Evolutionary conservation across 192 early-diverging fungal genomes (phyloP).

Genomic region (Chytriomyces confervae): DNA sequence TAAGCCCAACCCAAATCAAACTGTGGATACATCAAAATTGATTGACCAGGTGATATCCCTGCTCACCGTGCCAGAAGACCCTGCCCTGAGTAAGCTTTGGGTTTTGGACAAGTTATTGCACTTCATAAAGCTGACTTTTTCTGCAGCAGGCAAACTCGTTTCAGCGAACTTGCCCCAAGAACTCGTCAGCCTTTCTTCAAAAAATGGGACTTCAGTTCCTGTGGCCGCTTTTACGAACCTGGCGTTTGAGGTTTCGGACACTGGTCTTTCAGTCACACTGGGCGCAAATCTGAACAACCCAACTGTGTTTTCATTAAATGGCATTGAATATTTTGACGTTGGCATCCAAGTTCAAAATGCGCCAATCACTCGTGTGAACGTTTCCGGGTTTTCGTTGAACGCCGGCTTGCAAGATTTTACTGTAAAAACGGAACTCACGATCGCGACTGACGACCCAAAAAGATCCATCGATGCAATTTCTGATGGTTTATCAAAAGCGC

Average conservation of each 20-base stretch:
- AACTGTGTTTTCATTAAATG: slow-evolving; percentile 35
- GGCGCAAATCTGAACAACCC: slow-evolving; percentile 45
- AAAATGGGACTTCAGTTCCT: slow-evolving; percentile 22
- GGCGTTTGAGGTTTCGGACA: slow-evolving; percentile 40
- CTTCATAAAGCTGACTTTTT: slow-evolving; percentile 21
- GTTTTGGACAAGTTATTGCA: background rate
- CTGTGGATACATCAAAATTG: slow-evolving; percentile 16
- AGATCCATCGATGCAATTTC: slow-evolving; percentile 33
- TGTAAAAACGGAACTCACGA: slow-evolving; percentile 39
- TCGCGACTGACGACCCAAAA: slow-evolving; percentile 30
- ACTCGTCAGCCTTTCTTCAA: background rate
- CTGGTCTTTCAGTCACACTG: slow-evolving; percentile 34
- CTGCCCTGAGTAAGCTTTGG: slow-evolving; percentile 36
- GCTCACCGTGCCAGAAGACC: slow-evolving; percentile 27
- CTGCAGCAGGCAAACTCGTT: slow-evolving; percentile 21
- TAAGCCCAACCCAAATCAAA: slow-evolving; percentile 38
- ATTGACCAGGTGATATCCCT: slow-evolving; percentile 12
- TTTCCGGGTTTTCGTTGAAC: slow-evolving; percentile 37
- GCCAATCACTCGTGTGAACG: slow-evolving; percentile 25
- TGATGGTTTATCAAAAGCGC: slow-evolving; percentile 31
- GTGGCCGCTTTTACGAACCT: slow-evolving; percentile 21
- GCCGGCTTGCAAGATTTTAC: slow-evolving; percentile 37
- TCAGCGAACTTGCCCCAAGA: background rate
- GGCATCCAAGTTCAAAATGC: slow-evolving; percentile 40
- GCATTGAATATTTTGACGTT: slow-evolving; percentile 35